These are phyloP conservation scores for Exserohilum turcica DNA, from an alignment of 2,329 filamentous ascomycete species.

Conservation along the genomic window DNA sequence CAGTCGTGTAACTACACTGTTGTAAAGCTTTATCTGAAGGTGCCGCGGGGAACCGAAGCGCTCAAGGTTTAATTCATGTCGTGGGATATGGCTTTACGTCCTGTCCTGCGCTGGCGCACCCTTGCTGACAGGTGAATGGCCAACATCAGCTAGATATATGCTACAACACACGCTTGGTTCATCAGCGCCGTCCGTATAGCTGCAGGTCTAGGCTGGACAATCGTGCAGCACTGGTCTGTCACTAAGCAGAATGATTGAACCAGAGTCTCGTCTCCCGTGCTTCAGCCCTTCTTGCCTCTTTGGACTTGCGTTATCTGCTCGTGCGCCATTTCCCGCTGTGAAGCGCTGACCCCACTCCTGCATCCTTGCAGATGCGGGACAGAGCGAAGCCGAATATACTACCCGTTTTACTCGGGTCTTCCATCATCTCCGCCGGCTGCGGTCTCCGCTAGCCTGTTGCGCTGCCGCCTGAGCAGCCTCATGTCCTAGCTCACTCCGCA, in stretches of 20 bases:
- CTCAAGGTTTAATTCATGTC: not conserved
- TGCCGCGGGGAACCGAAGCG: not conserved
- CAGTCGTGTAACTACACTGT: not conserved
- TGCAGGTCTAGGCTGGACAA: not conserved
- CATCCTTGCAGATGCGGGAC: not conserved
- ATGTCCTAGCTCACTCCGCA: constrained; percentile 42
- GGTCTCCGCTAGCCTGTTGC: constrained; percentile 46
- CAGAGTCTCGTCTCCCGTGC: not conserved
- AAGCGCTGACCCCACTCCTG: not conserved
- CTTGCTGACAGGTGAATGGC: not conserved
- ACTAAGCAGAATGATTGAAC: not conserved
- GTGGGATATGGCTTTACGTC: not conserved
- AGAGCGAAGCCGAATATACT: not conserved
- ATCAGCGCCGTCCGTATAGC: not conserved
- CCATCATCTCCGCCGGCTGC: constrained; percentile 40
- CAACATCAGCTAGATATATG: not conserved
- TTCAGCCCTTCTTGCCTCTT: not conserved
- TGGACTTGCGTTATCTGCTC: not conserved
- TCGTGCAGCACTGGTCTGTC: not conserved
- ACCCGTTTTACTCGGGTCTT: not conserved
- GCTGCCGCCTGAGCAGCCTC: constrained; percentile 46
- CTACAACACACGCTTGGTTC: not conserved
- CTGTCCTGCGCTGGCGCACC: not conserved
- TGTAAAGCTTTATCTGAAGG: not conserved
- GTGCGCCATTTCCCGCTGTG: not conserved